These are phyloP conservation scores for Fusarium sp. DNA, from an alignment of 2,329 filamentous ascomycete genomes.

Conservation along the genomic window DNA sequence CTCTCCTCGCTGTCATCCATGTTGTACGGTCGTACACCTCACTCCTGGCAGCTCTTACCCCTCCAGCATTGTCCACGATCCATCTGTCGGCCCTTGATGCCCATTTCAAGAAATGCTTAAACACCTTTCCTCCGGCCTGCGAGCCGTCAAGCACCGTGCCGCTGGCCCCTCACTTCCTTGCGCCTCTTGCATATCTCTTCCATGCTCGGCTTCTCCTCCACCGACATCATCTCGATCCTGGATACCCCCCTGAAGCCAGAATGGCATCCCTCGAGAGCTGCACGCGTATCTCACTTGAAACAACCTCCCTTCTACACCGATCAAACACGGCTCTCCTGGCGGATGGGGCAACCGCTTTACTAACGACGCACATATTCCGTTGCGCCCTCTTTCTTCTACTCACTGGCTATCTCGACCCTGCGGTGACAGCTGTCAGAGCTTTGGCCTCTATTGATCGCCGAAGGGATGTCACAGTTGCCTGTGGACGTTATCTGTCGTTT, in stretches of 20 bases:
- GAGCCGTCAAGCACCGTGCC: slow-evolving; percentile 76
- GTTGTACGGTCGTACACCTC: slow-evolving; percentile 84
- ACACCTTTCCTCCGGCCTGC: slow-evolving; percentile 82
- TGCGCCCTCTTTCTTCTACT: slow-evolving; percentile 86
- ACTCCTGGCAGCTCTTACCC: slow-evolving; percentile 79
- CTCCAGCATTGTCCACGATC: slow-evolving; percentile 75
- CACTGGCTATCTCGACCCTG: slow-evolving; percentile 79
- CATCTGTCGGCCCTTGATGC: slow-evolving; percentile 85
- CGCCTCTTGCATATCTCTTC: slow-evolving; percentile 84
- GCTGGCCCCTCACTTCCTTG: slow-evolving; percentile 81
- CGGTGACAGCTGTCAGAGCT: slow-evolving; percentile 80
- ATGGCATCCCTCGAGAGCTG: slow-evolving; percentile 84
- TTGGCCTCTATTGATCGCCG: slow-evolving; percentile 79
- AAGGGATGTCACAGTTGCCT: slow-evolving; percentile 81
- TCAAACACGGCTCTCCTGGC: slow-evolving; percentile 70
- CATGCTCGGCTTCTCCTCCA: slow-evolving; percentile 89
- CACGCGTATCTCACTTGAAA: slow-evolving; percentile 81
- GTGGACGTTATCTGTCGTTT: slow-evolving; percentile 86
- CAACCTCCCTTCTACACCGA: slow-evolving; percentile 81
- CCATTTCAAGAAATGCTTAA: slow-evolving; percentile 83
- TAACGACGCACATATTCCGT: slow-evolving; percentile 90
- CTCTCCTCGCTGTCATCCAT: slow-evolving; percentile 84
- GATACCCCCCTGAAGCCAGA: slow-evolving; percentile 76
- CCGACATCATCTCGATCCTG: slow-evolving; percentile 87
- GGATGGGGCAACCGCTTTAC: slow-evolving; percentile 79